Conservation (phyloP, 2,329 filamentous ascomycete species). For the Eutypella sp. region DNA sequence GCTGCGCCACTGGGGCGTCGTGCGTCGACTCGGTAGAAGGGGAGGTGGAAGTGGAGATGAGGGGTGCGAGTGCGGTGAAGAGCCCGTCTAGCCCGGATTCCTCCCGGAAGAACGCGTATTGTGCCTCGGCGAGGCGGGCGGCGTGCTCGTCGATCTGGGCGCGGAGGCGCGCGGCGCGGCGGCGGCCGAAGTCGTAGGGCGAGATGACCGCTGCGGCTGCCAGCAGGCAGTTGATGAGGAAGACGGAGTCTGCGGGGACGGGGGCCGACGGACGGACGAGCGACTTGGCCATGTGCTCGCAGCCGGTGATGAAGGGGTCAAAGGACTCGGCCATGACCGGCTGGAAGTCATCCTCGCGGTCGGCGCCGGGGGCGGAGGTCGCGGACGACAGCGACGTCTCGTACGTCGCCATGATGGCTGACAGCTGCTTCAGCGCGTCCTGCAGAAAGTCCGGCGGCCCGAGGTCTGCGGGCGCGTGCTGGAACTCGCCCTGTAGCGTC, state of each 20-base stretch:
- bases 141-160: conserved; percentile 50
- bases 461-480: conserved; percentile 66
- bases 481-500: conserved; percentile 66
- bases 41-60: too few species aligned
- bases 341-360: conserved; percentile 65
- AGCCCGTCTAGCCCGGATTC: conserved; percentile 69
- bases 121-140: conserved; percentile 57
- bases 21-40: conserved; percentile 20
- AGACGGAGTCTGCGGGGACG: conserved; percentile 56
- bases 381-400: conserved; percentile 69
- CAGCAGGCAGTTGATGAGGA: conserved; percentile 67
- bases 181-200: conserved; percentile 59
- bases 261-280: conserved; percentile 56
- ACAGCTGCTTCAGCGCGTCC: conserved; percentile 74
- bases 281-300: conserved; percentile 60
- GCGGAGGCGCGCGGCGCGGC: conserved; percentile 51
- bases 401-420: conserved; percentile 76
- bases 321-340: conserved; percentile 73
- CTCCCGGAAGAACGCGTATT: conserved; percentile 67
- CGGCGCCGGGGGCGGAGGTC: conserved; percentile 36
- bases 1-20: conserved; percentile 45
- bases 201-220: conserved; percentile 52
- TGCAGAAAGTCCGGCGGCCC: conserved; percentile 74
- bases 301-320: conserved; percentile 78
- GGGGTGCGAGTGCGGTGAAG: conserved; percentile 49